These are phyloP conservation scores for Tolypocladium paradoxum DNA, from an alignment of 2,329 filamentous ascomycete species.

Conservation along the genomic window DNA sequence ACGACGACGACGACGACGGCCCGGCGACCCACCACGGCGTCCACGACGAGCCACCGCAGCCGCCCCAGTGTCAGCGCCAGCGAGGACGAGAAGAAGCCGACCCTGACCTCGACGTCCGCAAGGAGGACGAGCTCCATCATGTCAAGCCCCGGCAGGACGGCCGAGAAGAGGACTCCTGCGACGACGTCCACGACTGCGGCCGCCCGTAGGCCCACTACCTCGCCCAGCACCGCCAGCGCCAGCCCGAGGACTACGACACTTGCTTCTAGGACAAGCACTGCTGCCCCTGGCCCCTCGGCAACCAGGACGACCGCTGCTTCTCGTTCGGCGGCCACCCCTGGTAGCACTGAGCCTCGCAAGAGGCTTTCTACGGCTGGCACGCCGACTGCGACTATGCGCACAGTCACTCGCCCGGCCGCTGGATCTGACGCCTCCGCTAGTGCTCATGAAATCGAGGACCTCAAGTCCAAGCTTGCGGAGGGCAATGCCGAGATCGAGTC, in stretches of 20 bases:
- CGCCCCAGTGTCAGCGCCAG: constrained; percentile 37
- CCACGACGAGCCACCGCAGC: constrained; percentile 31
- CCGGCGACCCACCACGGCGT: constrained; percentile 19
- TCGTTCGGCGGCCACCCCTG: constrained; percentile 27
- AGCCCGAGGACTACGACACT: constrained; percentile 25
- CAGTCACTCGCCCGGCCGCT: constrained; percentile 28
- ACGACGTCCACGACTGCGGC: constrained; percentile 19
- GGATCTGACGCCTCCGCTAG: constrained; percentile 28
- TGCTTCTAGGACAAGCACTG: constrained; percentile 16
- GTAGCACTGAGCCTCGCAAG: constrained; percentile 39
- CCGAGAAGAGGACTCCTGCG: constrained; percentile 24
- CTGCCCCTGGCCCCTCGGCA: constrained; percentile 16
- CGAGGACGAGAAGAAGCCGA: constrained; percentile 38
- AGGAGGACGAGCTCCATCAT: constrained; percentile 34
- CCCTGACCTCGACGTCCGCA: constrained; percentile 23
- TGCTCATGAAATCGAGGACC: constrained; percentile 46
- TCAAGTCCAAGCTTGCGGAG: constrained; percentile 47
- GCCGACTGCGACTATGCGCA: constrained; percentile 23
- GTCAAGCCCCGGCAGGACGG: constrained; percentile 24
- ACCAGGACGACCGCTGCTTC: constrained; percentile 23
- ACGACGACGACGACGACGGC: constrained; percentile 21
- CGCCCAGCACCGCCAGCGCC: constrained; percentile 20
- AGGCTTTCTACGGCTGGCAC: constrained; percentile 40
- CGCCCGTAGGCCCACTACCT: constrained; percentile 21
- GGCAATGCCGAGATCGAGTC: constrained; percentile 47